These are phyloP conservation scores for Dysphania ambrosioides DNA, from an alignment of 148 eudicot genomes.

Conservation along the genomic window DNA sequence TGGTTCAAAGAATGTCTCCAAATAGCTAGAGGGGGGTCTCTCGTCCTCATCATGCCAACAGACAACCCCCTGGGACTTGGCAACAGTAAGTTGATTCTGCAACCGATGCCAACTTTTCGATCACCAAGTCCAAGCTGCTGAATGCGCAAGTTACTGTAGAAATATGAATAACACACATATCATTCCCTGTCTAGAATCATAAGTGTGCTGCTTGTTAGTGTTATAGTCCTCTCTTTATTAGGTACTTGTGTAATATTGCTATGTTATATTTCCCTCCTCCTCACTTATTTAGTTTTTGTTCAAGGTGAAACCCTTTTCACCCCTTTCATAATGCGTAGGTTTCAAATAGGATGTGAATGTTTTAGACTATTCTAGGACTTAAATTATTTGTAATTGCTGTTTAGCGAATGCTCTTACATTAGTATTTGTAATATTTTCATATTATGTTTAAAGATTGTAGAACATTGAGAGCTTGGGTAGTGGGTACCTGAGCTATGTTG, in stretches of 20 bases:
- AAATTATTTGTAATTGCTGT: not conserved
- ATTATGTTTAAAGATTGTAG: too few species aligned
- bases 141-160: conserved; percentile 1
- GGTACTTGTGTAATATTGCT: conserved; percentile 32
- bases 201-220: conserved; percentile 8
- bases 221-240: not conserved
- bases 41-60: conserved; percentile 69
- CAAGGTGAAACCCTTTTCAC: not conserved
- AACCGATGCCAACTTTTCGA: conserved; percentile 81
- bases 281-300: not conserved
- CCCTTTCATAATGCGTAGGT: not conserved
- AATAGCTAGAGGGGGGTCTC: conserved; percentile 74
- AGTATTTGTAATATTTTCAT: too few species aligned
- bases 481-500: too few species aligned
- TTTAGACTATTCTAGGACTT: not conserved
- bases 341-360: conserved; percentile 13
- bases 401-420: too few species aligned
- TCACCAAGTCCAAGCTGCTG: conserved; percentile 66
- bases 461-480: too few species aligned
- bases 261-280: not conserved
- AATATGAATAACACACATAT: not conserved
- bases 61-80: conserved; percentile 44
- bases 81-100: conserved; percentile 74
- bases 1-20: conserved; percentile 70
- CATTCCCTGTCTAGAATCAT: conserved; percentile 3